Conservation (phyloP, 768 basidiomycete species). For the Lentinula aciculospora region DNA sequence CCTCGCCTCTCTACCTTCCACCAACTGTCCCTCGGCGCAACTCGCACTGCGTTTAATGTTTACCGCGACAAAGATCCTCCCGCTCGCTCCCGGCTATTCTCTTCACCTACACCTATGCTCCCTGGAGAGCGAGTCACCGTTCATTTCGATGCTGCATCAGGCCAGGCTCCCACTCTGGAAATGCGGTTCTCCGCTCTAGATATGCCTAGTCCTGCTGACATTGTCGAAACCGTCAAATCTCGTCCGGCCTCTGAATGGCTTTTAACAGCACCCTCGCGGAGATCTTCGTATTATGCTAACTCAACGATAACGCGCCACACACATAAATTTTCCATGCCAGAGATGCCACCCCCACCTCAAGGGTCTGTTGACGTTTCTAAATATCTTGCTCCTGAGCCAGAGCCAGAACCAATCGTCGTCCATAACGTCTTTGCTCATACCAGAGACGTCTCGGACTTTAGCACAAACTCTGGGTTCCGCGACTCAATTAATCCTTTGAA, state of each 20-base stretch:
- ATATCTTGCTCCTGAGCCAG: background rate
- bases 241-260: slow-evolving; percentile 17
- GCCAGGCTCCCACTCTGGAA: slow-evolving; percentile 41
- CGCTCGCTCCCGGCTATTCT: slow-evolving; percentile 1
- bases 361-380: background rate
- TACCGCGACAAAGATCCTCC: background rate
- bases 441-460: background rate
- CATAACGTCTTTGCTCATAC: background rate
- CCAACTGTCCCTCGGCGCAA: slow-evolving; percentile 41
- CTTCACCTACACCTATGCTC: background rate
- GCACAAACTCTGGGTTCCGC: slow-evolving; percentile 16
- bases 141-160: slow-evolving; percentile 24
- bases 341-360: background rate
- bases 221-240: slow-evolving; percentile 21
- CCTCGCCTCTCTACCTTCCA: slow-evolving; percentile 51
- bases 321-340: background rate
- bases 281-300: slow-evolving; percentile 9
- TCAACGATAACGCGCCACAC: slow-evolving; percentile 6
- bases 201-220: slow-evolving; percentile 28
- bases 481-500: slow-evolving; percentile 34
- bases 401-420: background rate
- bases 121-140: slow-evolving; percentile 45
- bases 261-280: background rate
- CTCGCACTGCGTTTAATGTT: slow-evolving; percentile 18
- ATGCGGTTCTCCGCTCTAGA: slow-evolving; percentile 51